Percentiles rank a stretch among this genome's conserved stretches.
Evolutionary conservation across 495 filamentous ascomycete species (phyloP).

Genomic region (Thermothielavioides terrestris): DNA sequence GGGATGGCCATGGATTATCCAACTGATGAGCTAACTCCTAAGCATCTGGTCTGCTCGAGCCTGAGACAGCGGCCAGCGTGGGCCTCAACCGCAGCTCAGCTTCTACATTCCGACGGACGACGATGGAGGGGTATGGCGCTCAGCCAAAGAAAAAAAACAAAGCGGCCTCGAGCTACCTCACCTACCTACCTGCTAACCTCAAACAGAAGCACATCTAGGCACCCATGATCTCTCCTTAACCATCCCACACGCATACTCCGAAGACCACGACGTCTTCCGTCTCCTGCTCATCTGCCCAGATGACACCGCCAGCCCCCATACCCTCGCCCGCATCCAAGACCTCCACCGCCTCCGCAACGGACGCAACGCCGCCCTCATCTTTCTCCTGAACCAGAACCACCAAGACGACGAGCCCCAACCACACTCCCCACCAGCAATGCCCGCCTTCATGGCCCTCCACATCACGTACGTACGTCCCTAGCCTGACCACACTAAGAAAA

Average conservation of each 20-base stretch:
- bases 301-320: slow-evolving; percentile 28
- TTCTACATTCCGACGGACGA: slow-evolving; percentile 29
- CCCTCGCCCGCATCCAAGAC: slow-evolving; percentile 37
- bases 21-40: background rate
- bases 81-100: slow-evolving; percentile 35
- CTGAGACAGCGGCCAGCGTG: slow-evolving; percentile 47
- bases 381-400: background rate
- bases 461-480: background rate
- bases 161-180: too few relatives aligned
- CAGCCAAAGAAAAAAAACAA: too few relatives aligned
- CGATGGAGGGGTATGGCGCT: slow-evolving; percentile 43
- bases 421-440: slow-evolving; percentile 1
- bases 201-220: slow-evolving; percentile 39
- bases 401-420: background rate
- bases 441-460: slow-evolving; percentile 1
- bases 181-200: background rate
- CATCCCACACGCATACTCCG: slow-evolving; percentile 12
- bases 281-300: slow-evolving; percentile 47
- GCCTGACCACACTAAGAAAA: background rate
- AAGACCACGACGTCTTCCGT: slow-evolving; percentile 25
- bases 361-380: background rate
- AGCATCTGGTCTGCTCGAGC: slow-evolving; percentile 43
- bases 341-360: slow-evolving; percentile 24
- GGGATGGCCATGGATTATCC: slow-evolving; percentile 1
- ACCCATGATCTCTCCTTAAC: slow-evolving; percentile 50